phyloP scores from a whole-genome alignment of 805 yeast genomes.

The Lipomyces lipofer region DNA sequence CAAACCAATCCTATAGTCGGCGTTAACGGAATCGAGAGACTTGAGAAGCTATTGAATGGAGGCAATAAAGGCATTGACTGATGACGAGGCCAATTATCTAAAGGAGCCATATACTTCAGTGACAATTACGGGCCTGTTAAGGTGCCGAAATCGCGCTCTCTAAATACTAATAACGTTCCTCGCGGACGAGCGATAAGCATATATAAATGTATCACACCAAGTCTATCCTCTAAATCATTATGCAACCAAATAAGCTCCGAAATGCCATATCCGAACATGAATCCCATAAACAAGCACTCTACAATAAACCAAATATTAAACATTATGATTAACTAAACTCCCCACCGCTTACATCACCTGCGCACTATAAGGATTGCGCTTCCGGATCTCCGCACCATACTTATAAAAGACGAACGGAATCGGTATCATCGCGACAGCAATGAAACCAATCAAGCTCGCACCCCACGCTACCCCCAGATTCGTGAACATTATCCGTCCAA shows the following conservation, averaged over 20 bases:
- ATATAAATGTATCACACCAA: no score
- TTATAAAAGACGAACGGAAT: constrained; percentile 56
- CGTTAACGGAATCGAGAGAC: constrained; percentile 48
- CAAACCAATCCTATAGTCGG: constrained; percentile 62
- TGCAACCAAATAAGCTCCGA: no score
- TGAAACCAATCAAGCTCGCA: constrained; percentile 52
- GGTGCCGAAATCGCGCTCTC: no score
- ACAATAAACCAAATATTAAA: no score
- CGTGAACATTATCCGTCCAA: constrained; percentile 50
- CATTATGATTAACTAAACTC: no score
- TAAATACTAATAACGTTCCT: no score
- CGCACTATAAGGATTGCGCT: constrained; percentile 33
- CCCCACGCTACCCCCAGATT: constrained; percentile 59
- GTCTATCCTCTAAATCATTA: no score
- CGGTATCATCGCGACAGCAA: constrained; percentile 53
- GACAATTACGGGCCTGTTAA: no score
- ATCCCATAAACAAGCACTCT: no score
- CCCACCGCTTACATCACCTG: constrained; percentile 8
- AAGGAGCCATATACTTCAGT: constrained; percentile 39
- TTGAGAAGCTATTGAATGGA: no score
- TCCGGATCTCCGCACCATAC: constrained; percentile 48
- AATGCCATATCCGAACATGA: no score
- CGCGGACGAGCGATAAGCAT: no score
- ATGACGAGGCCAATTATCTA: constrained; percentile 38
- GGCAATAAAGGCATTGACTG: constrained; percentile 46